Evolutionary conservation across 2,329 filamentous ascomycete genomes (phyloP).

Genomic region (Colletotrichum tamarilloi): DNA sequence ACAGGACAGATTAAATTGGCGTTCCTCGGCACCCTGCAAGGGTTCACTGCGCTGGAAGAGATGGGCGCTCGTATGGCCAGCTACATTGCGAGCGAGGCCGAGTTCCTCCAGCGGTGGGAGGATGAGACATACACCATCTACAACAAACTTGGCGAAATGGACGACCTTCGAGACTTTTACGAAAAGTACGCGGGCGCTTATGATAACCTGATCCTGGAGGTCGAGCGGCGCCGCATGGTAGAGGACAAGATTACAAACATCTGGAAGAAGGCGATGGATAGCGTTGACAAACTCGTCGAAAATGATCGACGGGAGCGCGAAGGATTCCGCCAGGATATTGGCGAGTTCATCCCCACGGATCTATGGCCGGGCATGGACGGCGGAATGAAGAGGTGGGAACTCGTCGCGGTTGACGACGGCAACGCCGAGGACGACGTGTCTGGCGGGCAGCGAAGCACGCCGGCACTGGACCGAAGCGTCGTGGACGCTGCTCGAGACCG

Average conservation of each 20-base stretch:
- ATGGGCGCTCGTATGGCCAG: constrained; percentile 73
- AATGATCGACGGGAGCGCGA: constrained; percentile 80
- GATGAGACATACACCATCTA: constrained; percentile 78
- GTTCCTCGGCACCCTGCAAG: constrained; percentile 68
- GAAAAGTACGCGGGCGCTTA: constrained; percentile 88
- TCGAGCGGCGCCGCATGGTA: constrained; percentile 77
- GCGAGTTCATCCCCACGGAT: constrained; percentile 87
- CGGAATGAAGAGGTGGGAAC: constrained; percentile 64
- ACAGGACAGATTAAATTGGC: constrained; percentile 66
- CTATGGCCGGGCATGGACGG: constrained; percentile 83
- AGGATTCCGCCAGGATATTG: constrained; percentile 82
- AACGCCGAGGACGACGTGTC: constrained; percentile 33
- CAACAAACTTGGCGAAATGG: constrained; percentile 79
- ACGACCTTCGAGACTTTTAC: constrained; percentile 83
- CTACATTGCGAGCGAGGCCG: constrained; percentile 72
- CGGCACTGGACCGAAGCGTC: constrained; percentile 43
- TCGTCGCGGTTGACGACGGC: constrained; percentile 52
- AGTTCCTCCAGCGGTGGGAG: constrained; percentile 77
- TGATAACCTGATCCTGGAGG: constrained; percentile 84
- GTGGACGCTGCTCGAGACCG: constrained; percentile 41
- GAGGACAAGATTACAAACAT: constrained; percentile 80
- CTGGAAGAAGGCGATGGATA: constrained; percentile 80
- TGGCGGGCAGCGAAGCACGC: constrained; percentile 38
- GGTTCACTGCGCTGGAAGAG: constrained; percentile 74
- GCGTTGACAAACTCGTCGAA: constrained; percentile 79